Evolutionary conservation across 2,329 filamentous ascomycete species (phyloP), one percentile per base, ranked within the genome.

Genomic region (Ceratocystis papillata): DNA sequence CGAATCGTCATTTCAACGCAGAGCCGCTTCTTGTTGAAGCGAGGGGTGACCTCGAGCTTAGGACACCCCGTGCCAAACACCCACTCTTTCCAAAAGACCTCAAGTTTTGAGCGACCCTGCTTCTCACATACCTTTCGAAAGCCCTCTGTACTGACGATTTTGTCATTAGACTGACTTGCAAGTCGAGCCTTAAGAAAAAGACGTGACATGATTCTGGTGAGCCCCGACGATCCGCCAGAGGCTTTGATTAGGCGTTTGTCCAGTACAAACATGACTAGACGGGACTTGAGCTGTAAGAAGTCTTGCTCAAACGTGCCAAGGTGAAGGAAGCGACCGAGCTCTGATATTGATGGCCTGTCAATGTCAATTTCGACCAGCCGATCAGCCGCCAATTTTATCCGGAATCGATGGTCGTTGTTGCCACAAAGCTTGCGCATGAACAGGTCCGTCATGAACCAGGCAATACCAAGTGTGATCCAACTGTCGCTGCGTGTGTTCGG

Each of bases 1-100:
- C 83, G 83, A 69, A 99, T 89, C 8, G 85, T 87, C 80, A 99
- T 88, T 75, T 97, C 92, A 1, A 99, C 90, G 33, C 93, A 92
- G 3, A 97, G 81, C 71, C 95, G 89, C 78, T 99, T 99, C 78
- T 97, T 97, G 74, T 99, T 99, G 77, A 99, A 99, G 20, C 87
- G 84, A 70, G 96, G 92, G 48, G 86, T 88, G 62, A 96, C 89
- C 62, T 87, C 81, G 71, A 99, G 96, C 53, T 86, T 84, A 0
- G 95, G 94, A 71, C 92, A 97, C 0, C 95, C 95, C 17, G 90
- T 87, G 10, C 89, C 87, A 69, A 87, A 83, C 0, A 99, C 84
- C 93, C 93, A 99, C 73, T 99, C 93, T 55, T 87, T 85, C 81
- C 95, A 97, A 74, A 99, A 97, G 0, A 84, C 81, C 69, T 99